These are phyloP conservation scores for Solanum chmielewskii DNA, from an alignment of 257 asterid species.

Conservation along the genomic window DNA sequence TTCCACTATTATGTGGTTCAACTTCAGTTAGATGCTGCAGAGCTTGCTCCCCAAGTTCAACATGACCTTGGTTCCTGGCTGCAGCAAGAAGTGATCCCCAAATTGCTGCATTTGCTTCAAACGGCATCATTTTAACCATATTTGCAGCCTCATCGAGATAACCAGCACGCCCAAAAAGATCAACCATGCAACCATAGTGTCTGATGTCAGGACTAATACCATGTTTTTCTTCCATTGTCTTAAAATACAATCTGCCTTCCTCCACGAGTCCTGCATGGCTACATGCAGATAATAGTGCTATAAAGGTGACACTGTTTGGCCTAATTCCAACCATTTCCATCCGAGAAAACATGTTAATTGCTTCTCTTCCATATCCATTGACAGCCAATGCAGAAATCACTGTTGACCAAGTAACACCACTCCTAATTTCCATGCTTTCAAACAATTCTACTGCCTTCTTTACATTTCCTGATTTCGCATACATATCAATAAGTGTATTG, in stretches of 20 bases:
- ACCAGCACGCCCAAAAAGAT: conserved; percentile 7
- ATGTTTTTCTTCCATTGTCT: neutral
- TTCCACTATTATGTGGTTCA: conserved; percentile 8
- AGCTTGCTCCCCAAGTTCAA: conserved; percentile 4
- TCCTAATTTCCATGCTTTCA: neutral
- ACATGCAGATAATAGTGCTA: conserved; percentile 3
- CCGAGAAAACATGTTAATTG: neutral
- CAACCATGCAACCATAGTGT: conserved; percentile 9
- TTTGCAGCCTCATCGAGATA: conserved; percentile 1
- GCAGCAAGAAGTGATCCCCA: conserved; percentile 14
- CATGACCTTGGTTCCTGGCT: conserved; percentile 2
- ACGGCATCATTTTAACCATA: neutral
- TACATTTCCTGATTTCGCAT: conserved; percentile 3
- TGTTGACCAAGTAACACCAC: conserved; percentile 2
- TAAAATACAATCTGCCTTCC: neutral
- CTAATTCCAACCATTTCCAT: conserved; percentile 1
- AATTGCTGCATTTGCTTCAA: conserved; percentile 6
- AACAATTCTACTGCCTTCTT: neutral
- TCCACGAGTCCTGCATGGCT: conserved; percentile 2
- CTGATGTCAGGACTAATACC: conserved; percentile 3
- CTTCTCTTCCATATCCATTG: conserved; percentile 4
- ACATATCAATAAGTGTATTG: conserved; percentile 9
- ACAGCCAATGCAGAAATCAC: conserved; percentile 1
- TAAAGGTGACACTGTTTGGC: conserved; percentile 4
- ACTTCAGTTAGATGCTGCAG: neutral